Evolutionary conservation across 345 rosid genomes (phyloP).

Genomic region (Rhodamnia argentea): DNA sequence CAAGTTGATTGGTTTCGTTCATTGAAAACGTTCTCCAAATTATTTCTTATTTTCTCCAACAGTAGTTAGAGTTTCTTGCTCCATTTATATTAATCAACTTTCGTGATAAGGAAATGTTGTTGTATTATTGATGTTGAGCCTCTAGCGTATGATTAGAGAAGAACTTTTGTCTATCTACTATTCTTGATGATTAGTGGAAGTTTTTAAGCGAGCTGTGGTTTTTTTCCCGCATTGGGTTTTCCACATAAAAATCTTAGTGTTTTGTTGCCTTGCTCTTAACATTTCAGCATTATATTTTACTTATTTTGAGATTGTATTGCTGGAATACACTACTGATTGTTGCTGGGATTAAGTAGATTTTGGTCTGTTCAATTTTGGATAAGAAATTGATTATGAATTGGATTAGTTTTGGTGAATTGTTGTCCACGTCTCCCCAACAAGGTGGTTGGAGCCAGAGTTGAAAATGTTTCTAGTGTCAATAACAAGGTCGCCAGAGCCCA

Average conservation of each 20-base stretch:
- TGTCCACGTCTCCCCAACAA: too few species aligned
- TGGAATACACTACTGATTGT: too few species aligned
- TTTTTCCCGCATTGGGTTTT: background rate
- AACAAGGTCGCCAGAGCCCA: too few species aligned
- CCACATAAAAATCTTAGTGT: background rate
- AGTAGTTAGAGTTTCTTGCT: background rate
- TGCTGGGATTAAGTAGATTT: too few species aligned
- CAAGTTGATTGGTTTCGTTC: background rate
- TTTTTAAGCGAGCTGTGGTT: background rate
- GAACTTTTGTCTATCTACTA: background rate
- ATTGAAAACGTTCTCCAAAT: fast-evolving
- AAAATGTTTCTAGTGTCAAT: too few species aligned
- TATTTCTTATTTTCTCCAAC: background rate
- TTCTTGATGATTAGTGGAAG: background rate
- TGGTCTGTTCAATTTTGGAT: too few species aligned
- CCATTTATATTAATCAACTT: background rate
- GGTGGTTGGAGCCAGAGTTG: too few species aligned
- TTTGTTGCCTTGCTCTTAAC: background rate
- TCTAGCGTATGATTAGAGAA: too few species aligned
- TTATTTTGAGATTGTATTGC: too few species aligned
- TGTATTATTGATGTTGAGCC: background rate
- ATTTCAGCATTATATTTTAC: too few species aligned
- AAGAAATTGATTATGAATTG: too few species aligned
- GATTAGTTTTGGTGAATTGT: too few species aligned
- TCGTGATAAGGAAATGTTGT: background rate